A percentile compares a stretch with the other conserved stretches of the same genome.
Evolutionary conservation across 1,139 yeast genomes (phyloP).

Genomic region (Dujonia santamariae): DNA sequence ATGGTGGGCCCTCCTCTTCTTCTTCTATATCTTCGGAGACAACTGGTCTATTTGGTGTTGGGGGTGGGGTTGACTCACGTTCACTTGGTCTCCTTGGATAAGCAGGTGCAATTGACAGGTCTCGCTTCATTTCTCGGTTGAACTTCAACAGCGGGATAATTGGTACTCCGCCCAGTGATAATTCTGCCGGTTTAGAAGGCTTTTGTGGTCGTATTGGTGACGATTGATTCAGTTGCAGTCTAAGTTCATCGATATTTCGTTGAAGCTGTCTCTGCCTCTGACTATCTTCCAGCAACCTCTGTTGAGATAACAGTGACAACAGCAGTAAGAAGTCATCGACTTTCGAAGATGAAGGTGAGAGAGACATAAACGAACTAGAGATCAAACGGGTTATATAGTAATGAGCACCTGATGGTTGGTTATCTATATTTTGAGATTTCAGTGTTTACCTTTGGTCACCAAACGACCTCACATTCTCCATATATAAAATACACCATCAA

Average conservation of each 20-base stretch:
- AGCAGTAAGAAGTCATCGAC: slow-evolving; percentile 35
- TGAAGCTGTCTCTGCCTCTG: slow-evolving; percentile 30
- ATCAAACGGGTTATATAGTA: background rate
- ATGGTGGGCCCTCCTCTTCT: slow-evolving; percentile 12
- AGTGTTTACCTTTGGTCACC: too few species aligned
- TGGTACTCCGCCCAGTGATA: background rate
- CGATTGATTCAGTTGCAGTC: slow-evolving; percentile 23
- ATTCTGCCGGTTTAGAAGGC: slow-evolving; percentile 5
- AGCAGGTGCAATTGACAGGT: slow-evolving; percentile 5
- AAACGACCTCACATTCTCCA: too few species aligned
- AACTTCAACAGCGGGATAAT: slow-evolving; percentile 21
- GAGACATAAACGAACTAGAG: slow-evolving; percentile 2
- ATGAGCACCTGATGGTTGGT: too few species aligned
- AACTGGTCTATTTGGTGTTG: too few species aligned
- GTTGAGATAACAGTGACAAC: slow-evolving; percentile 32
- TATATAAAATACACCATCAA: too few species aligned
- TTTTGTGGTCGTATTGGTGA: slow-evolving; percentile 16
- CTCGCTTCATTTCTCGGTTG: slow-evolving; percentile 14
- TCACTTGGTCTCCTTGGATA: background rate
- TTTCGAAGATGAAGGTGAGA: slow-evolving; percentile 23
- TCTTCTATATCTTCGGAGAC: slow-evolving; percentile 7
- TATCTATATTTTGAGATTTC: too few species aligned
- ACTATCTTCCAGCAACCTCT: slow-evolving; percentile 28
- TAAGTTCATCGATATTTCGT: slow-evolving; percentile 28
- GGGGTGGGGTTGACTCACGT: too few species aligned